These are phyloP conservation scores for Cyberlindnera bimundalis DNA, from an alignment of 805 yeast species.

Conservation along the genomic window DNA sequence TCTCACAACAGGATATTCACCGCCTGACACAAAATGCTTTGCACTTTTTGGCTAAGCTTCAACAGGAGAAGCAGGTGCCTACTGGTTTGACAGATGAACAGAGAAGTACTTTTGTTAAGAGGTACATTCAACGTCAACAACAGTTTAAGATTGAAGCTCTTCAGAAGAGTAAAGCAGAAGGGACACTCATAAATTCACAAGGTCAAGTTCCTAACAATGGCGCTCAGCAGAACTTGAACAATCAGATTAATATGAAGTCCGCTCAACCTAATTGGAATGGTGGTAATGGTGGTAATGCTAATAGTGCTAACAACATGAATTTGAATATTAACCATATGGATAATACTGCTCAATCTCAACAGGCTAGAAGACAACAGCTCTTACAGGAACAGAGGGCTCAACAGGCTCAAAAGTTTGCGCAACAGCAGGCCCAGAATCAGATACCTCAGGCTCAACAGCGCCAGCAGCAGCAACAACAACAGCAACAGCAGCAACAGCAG, in stretches of 20 bases:
- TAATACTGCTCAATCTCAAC: conserved; percentile 6
- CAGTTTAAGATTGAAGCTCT: conserved; percentile 17
- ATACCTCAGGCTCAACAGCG: conserved; percentile 14
- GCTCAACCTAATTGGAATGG: conserved; percentile 11
- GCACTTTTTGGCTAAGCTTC: conserved; percentile 23
- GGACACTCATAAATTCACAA: neutral
- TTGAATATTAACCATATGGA: conserved; percentile 4
- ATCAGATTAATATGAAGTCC: conserved; percentile 2
- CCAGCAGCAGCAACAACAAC: conserved; percentile 9
- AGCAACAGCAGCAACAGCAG: neutral
- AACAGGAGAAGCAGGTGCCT: conserved; percentile 25
- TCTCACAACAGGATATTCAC: conserved; percentile 20
- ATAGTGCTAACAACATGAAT: conserved; percentile 3
- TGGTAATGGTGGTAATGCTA: conserved; percentile 1
- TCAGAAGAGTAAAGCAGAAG: conserved; percentile 2
- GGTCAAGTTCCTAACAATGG: neutral
- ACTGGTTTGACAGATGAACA: conserved; percentile 24
- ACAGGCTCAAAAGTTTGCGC: conserved; percentile 15
- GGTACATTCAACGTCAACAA: conserved; percentile 26
- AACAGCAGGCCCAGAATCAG: conserved; percentile 16
- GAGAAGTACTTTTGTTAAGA: conserved; percentile 23
- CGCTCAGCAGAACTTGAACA: conserved; percentile 2
- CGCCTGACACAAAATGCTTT: conserved; percentile 25
- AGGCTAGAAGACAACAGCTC: conserved; percentile 14
- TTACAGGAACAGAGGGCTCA: conserved; percentile 17